Base-by-base conservation (phyloP, 129 eudicot genomes). In the Escallonia rubra region DNA sequence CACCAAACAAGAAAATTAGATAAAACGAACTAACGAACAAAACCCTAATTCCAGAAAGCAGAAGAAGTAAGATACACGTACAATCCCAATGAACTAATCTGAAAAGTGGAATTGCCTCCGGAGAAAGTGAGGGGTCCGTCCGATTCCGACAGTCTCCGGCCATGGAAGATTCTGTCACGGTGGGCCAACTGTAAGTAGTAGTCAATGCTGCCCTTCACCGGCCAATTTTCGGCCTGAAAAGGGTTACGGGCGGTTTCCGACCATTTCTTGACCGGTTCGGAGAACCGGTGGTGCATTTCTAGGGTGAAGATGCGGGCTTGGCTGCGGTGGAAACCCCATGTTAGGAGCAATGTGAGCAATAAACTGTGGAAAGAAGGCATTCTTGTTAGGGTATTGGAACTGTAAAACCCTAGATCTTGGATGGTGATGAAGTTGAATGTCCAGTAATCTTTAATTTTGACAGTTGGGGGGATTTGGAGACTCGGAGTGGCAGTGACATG, bases 261-360 rank as follows among this genome's bases (percentile, higher is more conserved):
- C 86, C 84, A 81, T 48, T 69, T 66, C 79, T 82, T 85, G 57
- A 91, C 85, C 39, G 82, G 89, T 13, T 83, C 81, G 45, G 98
- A 91, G 80, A 85, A 91, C 2, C 95, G 85, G 74, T 92, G 98
- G 79, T 92, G 98, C 91, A 92, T 82, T 75, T 92, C 81, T 34
- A 88, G 76, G 14, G 89, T 83, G 77, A 86, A 86, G 51, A 86
- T 64, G 7, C 82, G 82, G 57, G 85, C 93, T 59, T 70, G 66
- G 48, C 79, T 67, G 74, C 63, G 6, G 16, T 41, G 73, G n/a
- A 75, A 50, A 44, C 67, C 57, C 70, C 68, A 55, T 15, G 72
- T 5, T 7, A 66, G 70, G 16, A 83, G 62, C 57, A 68, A 76
- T 11, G 66, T 11, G 50, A 78, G 56, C 78, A 76, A 71, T 61